These are phyloP conservation scores for Pseudocercospora fuligena DNA, from an alignment of 2,329 filamentous ascomycete genomes.

Conservation along the genomic window DNA sequence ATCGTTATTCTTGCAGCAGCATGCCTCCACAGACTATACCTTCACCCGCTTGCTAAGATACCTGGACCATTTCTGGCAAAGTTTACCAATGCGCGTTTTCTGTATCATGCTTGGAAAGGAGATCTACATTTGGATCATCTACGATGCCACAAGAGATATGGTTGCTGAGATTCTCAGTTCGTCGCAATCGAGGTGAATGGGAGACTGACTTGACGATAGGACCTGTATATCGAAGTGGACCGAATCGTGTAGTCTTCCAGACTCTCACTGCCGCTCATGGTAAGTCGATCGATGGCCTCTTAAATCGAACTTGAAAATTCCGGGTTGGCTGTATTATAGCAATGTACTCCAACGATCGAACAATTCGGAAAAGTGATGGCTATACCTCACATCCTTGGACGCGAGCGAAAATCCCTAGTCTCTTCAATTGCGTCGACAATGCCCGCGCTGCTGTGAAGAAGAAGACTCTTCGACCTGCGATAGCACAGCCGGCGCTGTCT, in stretches of 20 bases:
- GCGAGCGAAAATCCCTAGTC: background rate
- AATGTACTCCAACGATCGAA: background rate
- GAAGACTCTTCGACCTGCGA: background rate
- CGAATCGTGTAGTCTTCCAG: background rate
- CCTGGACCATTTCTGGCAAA: constrained; percentile 3
- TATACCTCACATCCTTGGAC: background rate
- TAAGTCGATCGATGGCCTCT: background rate
- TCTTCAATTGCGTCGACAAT: background rate
- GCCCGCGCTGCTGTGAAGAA: background rate
- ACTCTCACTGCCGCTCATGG: background rate
- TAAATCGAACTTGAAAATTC: no score
- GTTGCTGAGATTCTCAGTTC: background rate
- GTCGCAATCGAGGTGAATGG: background rate
- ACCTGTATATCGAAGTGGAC: background rate
- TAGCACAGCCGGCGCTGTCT: background rate
- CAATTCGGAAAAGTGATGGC: background rate
- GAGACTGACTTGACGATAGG: background rate
- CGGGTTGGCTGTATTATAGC: background rate
- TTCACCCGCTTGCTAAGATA: background rate
- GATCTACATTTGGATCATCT: constrained; percentile 4
- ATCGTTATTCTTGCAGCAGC: background rate
- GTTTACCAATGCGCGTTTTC: background rate
- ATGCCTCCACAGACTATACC: background rate
- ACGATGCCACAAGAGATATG: constrained; percentile 1
- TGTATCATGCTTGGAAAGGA: constrained; percentile 6